Conservation (phyloP, 2,329 filamentous ascomycete species). For the Colletotrichum spinosum region DNA sequence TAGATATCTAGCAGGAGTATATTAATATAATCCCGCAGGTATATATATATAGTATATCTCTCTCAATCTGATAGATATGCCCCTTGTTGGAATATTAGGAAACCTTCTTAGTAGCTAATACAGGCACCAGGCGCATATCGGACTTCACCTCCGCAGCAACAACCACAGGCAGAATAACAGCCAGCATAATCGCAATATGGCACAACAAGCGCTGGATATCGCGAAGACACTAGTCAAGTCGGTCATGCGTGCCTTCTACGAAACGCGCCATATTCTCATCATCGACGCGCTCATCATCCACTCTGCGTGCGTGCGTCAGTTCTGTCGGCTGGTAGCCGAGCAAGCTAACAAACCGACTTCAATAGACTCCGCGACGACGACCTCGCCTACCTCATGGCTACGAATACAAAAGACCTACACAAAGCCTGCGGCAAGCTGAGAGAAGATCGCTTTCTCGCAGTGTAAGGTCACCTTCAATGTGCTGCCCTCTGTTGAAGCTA, state of each 20-base stretch:
- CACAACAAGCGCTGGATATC: slow-evolving; percentile 57
- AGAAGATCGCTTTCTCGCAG: slow-evolving; percentile 86
- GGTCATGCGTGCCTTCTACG: slow-evolving; percentile 87
- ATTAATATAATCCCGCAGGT: too few relatives aligned
- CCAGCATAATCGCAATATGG: neutral
- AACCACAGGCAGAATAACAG: too few relatives aligned
- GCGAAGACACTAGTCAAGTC: slow-evolving; percentile 86
- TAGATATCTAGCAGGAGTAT: too few relatives aligned
- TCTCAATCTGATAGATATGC: too few relatives aligned
- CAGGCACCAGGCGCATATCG: too few relatives aligned
- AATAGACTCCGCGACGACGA: slow-evolving; percentile 88
- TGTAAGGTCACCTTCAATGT: slow-evolving; percentile 64
- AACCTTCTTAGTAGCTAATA: too few relatives aligned
- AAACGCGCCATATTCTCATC: slow-evolving; percentile 85
- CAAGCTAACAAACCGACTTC: slow-evolving; percentile 68
- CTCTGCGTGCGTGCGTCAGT: slow-evolving; percentile 69
- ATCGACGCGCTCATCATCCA: slow-evolving; percentile 89
- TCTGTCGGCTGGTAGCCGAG: neutral
- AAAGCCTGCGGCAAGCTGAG: slow-evolving; percentile 87
- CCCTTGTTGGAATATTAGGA: too few relatives aligned
- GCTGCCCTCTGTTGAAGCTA: slow-evolving; percentile 5
- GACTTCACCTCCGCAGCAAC: too few relatives aligned
- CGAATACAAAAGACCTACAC: slow-evolving; percentile 92
- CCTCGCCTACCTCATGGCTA: slow-evolving; percentile 85
- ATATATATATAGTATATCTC: too few relatives aligned